Evolutionary conservation across 768 basidiomycete species (phyloP).

Genomic region (Roridomyces roridus): DNA sequence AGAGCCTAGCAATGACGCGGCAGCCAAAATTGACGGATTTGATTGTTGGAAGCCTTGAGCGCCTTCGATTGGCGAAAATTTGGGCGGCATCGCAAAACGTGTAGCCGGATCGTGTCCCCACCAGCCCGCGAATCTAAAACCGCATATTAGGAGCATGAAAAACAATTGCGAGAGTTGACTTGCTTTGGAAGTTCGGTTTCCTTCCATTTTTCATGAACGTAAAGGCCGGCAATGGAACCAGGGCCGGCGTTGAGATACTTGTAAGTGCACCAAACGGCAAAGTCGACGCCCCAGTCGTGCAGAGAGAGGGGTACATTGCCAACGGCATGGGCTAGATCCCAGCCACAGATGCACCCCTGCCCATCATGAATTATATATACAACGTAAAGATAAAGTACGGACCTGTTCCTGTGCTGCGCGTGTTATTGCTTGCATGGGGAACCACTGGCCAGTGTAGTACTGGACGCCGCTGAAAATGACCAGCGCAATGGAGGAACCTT

Average conservation of each 20-base stretch:
- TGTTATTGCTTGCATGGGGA: slow-evolving; percentile 87
- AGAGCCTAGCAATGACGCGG: slow-evolving; percentile 83
- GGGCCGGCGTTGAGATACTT: slow-evolving; percentile 98
- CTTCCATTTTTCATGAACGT: slow-evolving; percentile 85
- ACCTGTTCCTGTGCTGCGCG: slow-evolving; percentile 86
- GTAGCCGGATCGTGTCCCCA: slow-evolving; percentile 93
- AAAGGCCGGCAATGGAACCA: slow-evolving; percentile 96
- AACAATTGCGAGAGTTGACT: slow-evolving; percentile 35
- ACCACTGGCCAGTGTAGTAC: slow-evolving; percentile 96
- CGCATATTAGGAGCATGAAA: slow-evolving; percentile 14
- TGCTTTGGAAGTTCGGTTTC: slow-evolving; percentile 67
- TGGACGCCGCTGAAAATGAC: slow-evolving; percentile 95
- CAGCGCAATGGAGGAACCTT: slow-evolving; percentile 82
- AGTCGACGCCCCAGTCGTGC: slow-evolving; percentile 95
- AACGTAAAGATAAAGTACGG: slow-evolving; percentile 21
- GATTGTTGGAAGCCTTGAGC: slow-evolving; percentile 97
- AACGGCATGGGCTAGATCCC: slow-evolving; percentile 95
- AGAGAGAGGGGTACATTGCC: slow-evolving; percentile 91
- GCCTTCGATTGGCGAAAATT: slow-evolving; percentile 83
- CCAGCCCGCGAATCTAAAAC: slow-evolving; percentile 87
- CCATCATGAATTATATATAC: slow-evolving; percentile 30
- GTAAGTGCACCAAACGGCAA: slow-evolving; percentile 99
- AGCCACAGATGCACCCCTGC: slow-evolving; percentile 92
- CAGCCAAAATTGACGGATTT: slow-evolving; percentile 85
- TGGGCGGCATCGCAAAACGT: slow-evolving; percentile 89